These are phyloP conservation scores for Phanerochaete sordida DNA, from an alignment of 768 basidiomycete genomes.

Conservation along the genomic window DNA sequence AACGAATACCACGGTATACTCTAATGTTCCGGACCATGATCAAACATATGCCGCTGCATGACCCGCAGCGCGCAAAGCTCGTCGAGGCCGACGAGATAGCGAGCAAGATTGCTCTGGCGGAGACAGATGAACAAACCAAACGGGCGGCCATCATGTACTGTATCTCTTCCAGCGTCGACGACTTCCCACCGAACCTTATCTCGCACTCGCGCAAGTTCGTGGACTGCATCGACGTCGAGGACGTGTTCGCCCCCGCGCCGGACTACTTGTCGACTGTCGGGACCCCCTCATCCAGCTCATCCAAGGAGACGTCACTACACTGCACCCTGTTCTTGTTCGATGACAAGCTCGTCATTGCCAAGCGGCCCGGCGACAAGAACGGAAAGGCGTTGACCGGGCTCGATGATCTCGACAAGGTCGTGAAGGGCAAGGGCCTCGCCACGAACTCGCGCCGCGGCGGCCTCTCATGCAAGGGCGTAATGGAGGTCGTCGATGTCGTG, in stretches of 20 bases:
- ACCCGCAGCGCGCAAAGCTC: conserved; percentile 75
- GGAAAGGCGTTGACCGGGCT: conserved; percentile 71
- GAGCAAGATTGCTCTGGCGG: conserved; percentile 86
- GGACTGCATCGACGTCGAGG: conserved; percentile 92
- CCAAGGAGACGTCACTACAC: conserved; percentile 49
- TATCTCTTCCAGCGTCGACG: conserved; percentile 79
- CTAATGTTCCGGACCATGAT: conserved; percentile 90
- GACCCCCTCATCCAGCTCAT: conserved; percentile 14
- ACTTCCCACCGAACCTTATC: conserved; percentile 88
- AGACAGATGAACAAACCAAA: conserved; percentile 89
- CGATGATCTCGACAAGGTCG: conserved; percentile 73
- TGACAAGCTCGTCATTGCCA: conserved; percentile 89
- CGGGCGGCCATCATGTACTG: conserved; percentile 87
- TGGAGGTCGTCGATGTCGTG: conserved; percentile 82
- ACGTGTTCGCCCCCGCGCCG: conserved; percentile 53
- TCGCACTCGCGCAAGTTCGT: conserved; percentile 85
- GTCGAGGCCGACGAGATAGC: conserved; percentile 85
- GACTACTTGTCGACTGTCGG: conserved; percentile 19
- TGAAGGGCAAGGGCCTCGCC: conserved; percentile 55
- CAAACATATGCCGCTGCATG: conserved; percentile 78
- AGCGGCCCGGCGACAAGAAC: conserved; percentile 77
- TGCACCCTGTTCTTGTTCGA: conserved; percentile 93
- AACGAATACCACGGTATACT: conserved; percentile 93
- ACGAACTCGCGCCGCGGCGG: conserved; percentile 71
- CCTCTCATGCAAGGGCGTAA: conserved; percentile 79